A percentile compares a stretch with the other conserved stretches of the same genome.
Conservation (phyloP, 2,329 filamentous ascomycete species). For the Xylariaceae sp. region DNA sequence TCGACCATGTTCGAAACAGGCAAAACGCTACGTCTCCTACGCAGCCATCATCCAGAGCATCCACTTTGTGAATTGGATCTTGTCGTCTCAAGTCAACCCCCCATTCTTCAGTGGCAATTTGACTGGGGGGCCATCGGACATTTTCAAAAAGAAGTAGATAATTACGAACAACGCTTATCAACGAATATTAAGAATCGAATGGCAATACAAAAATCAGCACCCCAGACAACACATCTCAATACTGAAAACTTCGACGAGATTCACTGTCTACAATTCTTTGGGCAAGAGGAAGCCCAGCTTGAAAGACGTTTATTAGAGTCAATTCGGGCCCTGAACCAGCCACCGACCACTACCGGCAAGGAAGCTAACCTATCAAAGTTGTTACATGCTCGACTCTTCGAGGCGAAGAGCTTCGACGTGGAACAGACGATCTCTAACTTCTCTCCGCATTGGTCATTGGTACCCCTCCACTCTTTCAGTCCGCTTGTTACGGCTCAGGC, state of each 20-base stretch:
- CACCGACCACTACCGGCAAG: constrained; percentile 28
- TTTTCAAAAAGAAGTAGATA: constrained; percentile 62
- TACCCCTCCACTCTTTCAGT: constrained; percentile 73
- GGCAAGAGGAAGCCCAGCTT: constrained; percentile 50
- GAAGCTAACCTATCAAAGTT: constrained; percentile 45
- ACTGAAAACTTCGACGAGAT: constrained; percentile 9
- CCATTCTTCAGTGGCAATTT: constrained; percentile 68
- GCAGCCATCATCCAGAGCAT: constrained; percentile 70
- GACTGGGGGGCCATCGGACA: constrained; percentile 69
- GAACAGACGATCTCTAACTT: constrained; percentile 36
- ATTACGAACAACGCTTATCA: constrained; percentile 51
- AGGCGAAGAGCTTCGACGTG: constrained; percentile 17
- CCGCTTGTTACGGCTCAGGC: constrained; percentile 76
- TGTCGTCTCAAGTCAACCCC: constrained; percentile 51
- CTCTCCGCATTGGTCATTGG: constrained; percentile 59
- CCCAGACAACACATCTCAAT: neutral
- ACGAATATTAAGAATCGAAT: constrained; percentile 18
- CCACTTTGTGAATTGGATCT: constrained; percentile 61
- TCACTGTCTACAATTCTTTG: constrained; percentile 50
- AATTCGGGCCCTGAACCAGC: constrained; percentile 49
- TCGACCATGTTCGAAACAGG: constrained; percentile 78
- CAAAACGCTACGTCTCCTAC: constrained; percentile 73
- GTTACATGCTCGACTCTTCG: constrained; percentile 45
- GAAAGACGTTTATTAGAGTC: constrained; percentile 53
- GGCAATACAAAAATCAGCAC: neutral